Evolutionary conservation across 2,329 filamentous ascomycete species (phyloP).

Genomic region (Trichoderma sp.): DNA sequence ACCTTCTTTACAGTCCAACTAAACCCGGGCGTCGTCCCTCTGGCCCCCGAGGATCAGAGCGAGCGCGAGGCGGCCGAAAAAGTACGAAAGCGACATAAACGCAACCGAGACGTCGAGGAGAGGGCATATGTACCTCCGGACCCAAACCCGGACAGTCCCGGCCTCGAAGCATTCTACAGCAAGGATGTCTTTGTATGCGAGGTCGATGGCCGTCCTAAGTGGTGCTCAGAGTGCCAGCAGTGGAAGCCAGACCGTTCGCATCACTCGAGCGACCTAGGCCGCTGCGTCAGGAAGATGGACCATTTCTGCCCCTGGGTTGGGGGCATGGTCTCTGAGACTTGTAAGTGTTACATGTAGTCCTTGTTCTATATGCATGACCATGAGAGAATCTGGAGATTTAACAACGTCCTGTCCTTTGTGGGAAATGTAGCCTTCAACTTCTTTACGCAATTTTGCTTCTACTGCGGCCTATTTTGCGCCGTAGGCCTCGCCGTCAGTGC

Average conservation of each 20-base stretch:
- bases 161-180: slow-evolving; percentile 73
- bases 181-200: slow-evolving; percentile 84
- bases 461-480: slow-evolving; percentile 65
- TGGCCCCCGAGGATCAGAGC: slow-evolving; percentile 30
- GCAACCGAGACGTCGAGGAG: slow-evolving; percentile 29
- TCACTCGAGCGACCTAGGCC: slow-evolving; percentile 76
- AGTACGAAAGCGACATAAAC: slow-evolving; percentile 24
- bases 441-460: slow-evolving; percentile 83
- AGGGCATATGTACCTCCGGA: slow-evolving; percentile 40
- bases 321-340: slow-evolving; percentile 81
- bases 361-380: background rate
- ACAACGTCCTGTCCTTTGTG: background rate
- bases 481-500: slow-evolving; percentile 63
- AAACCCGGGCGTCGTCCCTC: slow-evolving; percentile 72
- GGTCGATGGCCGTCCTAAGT: slow-evolving; percentile 76
- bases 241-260: slow-evolving; percentile 89
- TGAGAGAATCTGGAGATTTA: background rate
- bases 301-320: slow-evolving; percentile 98
- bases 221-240: slow-evolving; percentile 78
- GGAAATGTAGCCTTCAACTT: slow-evolving; percentile 69
- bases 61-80: slow-evolving; percentile 39
- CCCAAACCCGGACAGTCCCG: slow-evolving; percentile 57
- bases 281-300: slow-evolving; percentile 88
- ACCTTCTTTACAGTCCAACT: slow-evolving; percentile 64
- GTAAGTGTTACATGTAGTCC: slow-evolving; percentile 37